A percentile compares a stretch with the other conserved stretches of the same genome.
These are phyloP conservation scores for Boletus mariae DNA, from an alignment of 1,284 basidiomycete genomes.

Conservation along the genomic window DNA sequence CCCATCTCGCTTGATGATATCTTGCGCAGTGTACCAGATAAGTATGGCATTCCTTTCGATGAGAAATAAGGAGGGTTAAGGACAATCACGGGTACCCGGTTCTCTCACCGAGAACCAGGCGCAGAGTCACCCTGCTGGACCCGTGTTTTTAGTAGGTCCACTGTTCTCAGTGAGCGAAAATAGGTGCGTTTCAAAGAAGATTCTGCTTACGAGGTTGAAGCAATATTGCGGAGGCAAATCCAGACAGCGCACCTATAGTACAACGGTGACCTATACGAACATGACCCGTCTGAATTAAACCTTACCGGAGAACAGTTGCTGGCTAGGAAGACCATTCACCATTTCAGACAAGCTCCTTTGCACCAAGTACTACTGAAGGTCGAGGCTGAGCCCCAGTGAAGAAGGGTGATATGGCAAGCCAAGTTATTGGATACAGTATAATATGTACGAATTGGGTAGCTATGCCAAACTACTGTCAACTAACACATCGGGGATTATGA, in stretches of 20 bases:
- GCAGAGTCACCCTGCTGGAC: conserved; percentile 71
- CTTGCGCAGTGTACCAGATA: conserved; percentile 51
- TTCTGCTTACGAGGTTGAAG: conserved; percentile 68
- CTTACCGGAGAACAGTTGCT: conserved; percentile 69
- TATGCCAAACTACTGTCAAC: too few relatives aligned
- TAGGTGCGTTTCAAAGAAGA: background rate
- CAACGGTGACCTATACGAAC: background rate
- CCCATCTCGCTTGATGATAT: conserved; percentile 62
- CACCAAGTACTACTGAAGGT: too few relatives aligned
- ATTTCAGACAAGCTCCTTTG: conserved; percentile 8
- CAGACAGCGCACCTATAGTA: conserved; percentile 63
- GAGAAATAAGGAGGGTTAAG: background rate
- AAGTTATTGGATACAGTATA: too few relatives aligned
- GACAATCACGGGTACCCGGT: conserved; percentile 1
- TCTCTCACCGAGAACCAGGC: conserved; percentile 35
- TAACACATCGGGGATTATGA: too few relatives aligned
- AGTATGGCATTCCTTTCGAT: conserved; percentile 35
- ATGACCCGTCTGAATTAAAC: background rate
- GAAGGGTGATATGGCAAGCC: too few relatives aligned
- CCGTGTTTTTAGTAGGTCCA: conserved; percentile 87
- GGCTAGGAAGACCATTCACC: conserved; percentile 42
- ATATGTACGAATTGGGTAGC: too few relatives aligned
- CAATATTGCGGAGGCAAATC: conserved; percentile 66
- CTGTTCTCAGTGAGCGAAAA: conserved; percentile 35
- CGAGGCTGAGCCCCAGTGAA: too few relatives aligned